Percentiles rank a stretch among this genome's conserved stretches.
These are phyloP conservation scores for Coniochaeta prunicola DNA, from an alignment of 2,329 filamentous ascomycete species.

Conservation along the genomic window DNA sequence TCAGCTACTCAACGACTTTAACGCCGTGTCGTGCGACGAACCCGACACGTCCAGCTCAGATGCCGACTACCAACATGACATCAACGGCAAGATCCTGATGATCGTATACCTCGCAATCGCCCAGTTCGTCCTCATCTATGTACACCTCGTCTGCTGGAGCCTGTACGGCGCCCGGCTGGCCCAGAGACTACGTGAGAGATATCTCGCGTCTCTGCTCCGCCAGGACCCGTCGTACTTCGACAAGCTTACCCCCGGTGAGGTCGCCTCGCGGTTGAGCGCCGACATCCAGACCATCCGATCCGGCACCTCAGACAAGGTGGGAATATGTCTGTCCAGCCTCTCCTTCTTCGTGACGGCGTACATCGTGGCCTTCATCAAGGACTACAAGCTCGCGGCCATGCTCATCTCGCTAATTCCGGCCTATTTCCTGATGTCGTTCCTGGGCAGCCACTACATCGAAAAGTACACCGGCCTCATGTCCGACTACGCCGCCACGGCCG, in stretches of 20 bases:
- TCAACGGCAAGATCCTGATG: conserved; percentile 37
- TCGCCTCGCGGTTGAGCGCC: conserved; percentile 56
- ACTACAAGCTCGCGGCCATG: conserved; percentile 55
- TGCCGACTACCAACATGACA: conserved; percentile 11
- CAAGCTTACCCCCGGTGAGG: conserved; percentile 53
- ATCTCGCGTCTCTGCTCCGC: conserved; percentile 50
- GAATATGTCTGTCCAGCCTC: conserved; percentile 53
- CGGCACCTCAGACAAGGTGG: conserved; percentile 66
- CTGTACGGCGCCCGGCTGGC: conserved; percentile 57
- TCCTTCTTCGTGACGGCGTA: conserved; percentile 65
- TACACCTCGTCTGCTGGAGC: conserved; percentile 57
- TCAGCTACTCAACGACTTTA: conserved; percentile 43
- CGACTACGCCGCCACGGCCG: conserved; percentile 48
- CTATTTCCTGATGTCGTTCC: conserved; percentile 53
- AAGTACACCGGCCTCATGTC: conserved; percentile 45
- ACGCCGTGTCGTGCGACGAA: conserved; percentile 34
- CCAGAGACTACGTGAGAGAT: conserved; percentile 54
- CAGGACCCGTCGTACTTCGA: conserved; percentile 62
- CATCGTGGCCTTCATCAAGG: conserved; percentile 59
- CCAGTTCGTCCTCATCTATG: conserved; percentile 57
- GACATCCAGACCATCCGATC: conserved; percentile 62
- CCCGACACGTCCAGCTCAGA: conserved; percentile 8
- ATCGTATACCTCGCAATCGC: conserved; percentile 60
- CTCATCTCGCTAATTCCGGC: conserved; percentile 56
- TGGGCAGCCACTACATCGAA: conserved; percentile 48